These are phyloP conservation scores for Spizellomyces punctatus DNA, from an alignment of 192 early-diverging fungal species.

Conservation along the genomic window DNA sequence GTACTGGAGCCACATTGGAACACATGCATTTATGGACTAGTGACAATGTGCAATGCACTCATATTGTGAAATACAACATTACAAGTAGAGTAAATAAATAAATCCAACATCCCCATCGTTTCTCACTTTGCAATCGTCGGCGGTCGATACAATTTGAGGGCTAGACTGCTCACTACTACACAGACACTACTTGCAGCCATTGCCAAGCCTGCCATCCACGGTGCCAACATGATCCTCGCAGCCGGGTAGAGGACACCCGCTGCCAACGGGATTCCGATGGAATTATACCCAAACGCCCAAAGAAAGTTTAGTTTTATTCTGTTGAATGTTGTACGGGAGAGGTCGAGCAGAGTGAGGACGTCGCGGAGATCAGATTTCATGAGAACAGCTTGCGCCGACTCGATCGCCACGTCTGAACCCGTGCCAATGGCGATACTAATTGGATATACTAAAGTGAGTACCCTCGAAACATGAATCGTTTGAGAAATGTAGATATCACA, in stretches of 20 bases:
- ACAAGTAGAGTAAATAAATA: no score
- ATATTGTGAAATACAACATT: no score
- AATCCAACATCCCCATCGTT: no score
- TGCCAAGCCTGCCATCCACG: conserved; percentile 84
- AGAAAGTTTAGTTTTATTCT: conserved; percentile 85
- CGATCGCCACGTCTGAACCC: conserved; percentile 89
- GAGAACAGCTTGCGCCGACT: conserved; percentile 83
- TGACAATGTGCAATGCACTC: no score
- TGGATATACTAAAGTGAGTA: conserved; percentile 17
- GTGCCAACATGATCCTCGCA: conserved; percentile 57
- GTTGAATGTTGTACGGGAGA: conserved; percentile 74
- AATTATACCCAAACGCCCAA: conserved; percentile 90
- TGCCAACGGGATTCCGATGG: conserved; percentile 86
- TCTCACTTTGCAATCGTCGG: conserved; percentile 5
- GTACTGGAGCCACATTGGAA: no score
- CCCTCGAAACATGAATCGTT: neutral
- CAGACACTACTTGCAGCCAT: conserved; percentile 88
- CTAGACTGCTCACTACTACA: conserved; percentile 80
- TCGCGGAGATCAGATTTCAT: conserved; percentile 77
- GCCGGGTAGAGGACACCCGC: conserved; percentile 73
- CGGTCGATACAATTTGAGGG: conserved; percentile 59
- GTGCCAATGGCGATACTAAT: conserved; percentile 78
- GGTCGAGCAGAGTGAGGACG: conserved; percentile 74
- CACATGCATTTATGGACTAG: no score
- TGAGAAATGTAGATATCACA: neutral